A percentile compares a stretch with the other conserved stretches of the same genome.
Conservation (phyloP, 2,329 filamentous ascomycete genomes). For the Coleophoma eucalyptorum region DNA sequence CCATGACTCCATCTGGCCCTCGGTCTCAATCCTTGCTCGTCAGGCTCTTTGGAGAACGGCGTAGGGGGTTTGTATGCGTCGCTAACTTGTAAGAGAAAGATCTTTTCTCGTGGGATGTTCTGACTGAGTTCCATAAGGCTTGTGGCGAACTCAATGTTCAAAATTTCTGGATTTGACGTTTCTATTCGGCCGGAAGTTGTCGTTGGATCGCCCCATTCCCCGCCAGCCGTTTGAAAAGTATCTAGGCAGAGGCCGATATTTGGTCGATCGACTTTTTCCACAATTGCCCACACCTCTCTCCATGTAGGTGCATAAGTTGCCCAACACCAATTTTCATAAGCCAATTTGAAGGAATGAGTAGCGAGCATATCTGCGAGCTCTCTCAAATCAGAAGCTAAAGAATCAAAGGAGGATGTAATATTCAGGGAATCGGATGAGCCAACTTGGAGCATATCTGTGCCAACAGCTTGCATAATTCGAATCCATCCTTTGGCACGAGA, state of each 20-base stretch:
- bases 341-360: conserved; percentile 53
- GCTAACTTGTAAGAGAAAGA: conserved; percentile 70
- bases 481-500: conserved; percentile 63
- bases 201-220: conserved; percentile 70
- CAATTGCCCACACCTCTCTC: conserved; percentile 67
- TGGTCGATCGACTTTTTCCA: conserved; percentile 53
- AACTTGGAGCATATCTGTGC: conserved; percentile 68
- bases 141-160: conserved; percentile 45
- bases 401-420: conserved; percentile 44
- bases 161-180: conserved; percentile 28
- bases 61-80: conserved; percentile 64
- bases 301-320: conserved; percentile 65
- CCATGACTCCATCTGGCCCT: conserved; percentile 69
- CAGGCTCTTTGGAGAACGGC: conserved; percentile 40
- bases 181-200: conserved; percentile 57
- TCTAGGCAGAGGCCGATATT: conserved; percentile 76
- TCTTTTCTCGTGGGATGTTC: conserved; percentile 63
- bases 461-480: conserved; percentile 64
- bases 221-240: conserved; percentile 71
- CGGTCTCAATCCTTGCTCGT: conserved; percentile 52
- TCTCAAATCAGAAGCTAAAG: conserved; percentile 57
- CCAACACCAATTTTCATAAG: conserved; percentile 85
- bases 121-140: conserved; percentile 53
- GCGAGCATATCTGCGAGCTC: conserved; percentile 61
- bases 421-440: conserved; percentile 61